Evolutionary conservation across 139 green algal species (phyloP).

Genomic region (Mesostigma viride): DNA sequence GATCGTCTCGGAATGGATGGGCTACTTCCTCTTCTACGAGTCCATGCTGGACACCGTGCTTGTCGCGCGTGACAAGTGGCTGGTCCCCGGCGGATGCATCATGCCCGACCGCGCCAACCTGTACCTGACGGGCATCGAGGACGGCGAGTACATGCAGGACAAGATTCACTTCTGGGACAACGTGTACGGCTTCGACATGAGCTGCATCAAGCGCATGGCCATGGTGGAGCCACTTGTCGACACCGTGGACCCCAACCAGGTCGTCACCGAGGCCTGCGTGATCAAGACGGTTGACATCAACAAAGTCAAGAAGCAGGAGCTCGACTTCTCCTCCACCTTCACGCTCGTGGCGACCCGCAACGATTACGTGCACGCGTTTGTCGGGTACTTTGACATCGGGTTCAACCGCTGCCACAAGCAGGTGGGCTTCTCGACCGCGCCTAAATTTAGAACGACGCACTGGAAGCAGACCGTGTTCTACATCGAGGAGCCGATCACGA

Average conservation of each 20-base stretch:
- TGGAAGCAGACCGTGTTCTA: conserved; percentile 93
- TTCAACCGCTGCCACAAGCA: conserved; percentile 78
- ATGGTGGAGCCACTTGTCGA: conserved; percentile 32
- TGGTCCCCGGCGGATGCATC: conserved; percentile 54
- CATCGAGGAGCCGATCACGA: conserved; percentile 63
- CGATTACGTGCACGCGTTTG: conserved; percentile 84
- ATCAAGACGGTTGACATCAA: conserved; percentile 58
- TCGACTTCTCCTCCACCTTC: conserved; percentile 31
- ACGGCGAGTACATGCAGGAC: conserved; percentile 80
- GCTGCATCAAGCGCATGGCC: conserved; percentile 61
- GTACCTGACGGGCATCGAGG: conserved; percentile 66
- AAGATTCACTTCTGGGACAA: conserved; percentile 85
- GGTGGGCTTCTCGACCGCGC: conserved; percentile 47
- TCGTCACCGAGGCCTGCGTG: conserved; percentile 37
- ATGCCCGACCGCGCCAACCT: conserved; percentile 64
- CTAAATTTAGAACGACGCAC: conserved; percentile 27
- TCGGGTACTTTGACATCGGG: conserved; percentile 77
- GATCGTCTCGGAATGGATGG: conserved; percentile 88
- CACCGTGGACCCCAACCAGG: conserved; percentile 32
- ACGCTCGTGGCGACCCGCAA: conserved; percentile 48
- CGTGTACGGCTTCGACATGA: conserved; percentile 86
- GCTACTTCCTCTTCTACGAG: conserved; percentile 79
- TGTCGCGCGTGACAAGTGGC: conserved; percentile 69
- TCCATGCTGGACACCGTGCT: conserved; percentile 85
- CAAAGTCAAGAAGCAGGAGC: conserved; percentile 61